A percentile compares a stretch with the other conserved stretches of the same genome.
Conservation (phyloP, 495 filamentous ascomycete species). For the Penicillium canescens region DNA sequence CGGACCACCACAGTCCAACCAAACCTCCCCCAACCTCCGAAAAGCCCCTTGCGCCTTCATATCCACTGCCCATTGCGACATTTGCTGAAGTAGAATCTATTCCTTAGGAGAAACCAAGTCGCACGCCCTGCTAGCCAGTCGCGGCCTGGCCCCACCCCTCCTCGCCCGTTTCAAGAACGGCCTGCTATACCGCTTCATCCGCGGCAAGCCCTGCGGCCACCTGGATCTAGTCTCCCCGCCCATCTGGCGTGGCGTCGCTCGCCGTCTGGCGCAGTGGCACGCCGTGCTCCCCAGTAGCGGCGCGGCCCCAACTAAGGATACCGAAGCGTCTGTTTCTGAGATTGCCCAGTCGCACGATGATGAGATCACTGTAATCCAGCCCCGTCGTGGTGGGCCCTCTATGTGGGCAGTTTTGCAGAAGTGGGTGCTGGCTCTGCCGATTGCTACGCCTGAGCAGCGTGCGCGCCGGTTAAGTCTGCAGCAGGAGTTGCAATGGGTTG, state of each 20-base stretch:
- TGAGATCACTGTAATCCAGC: conserved; percentile 56
- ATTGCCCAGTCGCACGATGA: conserved; percentile 18
- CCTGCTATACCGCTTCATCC: conserved; percentile 89
- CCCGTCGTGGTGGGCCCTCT: conserved; percentile 68
- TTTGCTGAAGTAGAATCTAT: conserved; percentile 37
- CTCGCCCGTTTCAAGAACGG: conserved; percentile 95
- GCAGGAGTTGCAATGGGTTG: conserved; percentile 67
- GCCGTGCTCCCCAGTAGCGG: conserved; percentile 58
- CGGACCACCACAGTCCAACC: conserved; percentile 1
- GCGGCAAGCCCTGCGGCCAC: conserved; percentile 74
- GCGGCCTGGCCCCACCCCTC: conserved; percentile 80
- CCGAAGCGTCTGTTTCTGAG: conserved; percentile 22
- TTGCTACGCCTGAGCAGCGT: conserved; percentile 63
- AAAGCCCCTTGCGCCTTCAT: conserved; percentile 7
- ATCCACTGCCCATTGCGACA: conserved; percentile 33
- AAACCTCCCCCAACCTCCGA: neutral
- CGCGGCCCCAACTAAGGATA: conserved; percentile 8
- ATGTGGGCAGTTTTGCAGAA: conserved; percentile 94
- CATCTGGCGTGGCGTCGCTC: conserved; percentile 83
- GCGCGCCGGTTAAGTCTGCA: conserved; percentile 67
- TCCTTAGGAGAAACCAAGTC: conserved; percentile 64
- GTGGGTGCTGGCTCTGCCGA: conserved; percentile 88
- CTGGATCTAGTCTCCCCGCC: conserved; percentile 69
- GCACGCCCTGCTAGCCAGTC: conserved; percentile 72
- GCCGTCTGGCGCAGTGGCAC: conserved; percentile 88